Conservation (phyloP, 805 yeast genomes). For the Metschnikowia proteae region DNA sequence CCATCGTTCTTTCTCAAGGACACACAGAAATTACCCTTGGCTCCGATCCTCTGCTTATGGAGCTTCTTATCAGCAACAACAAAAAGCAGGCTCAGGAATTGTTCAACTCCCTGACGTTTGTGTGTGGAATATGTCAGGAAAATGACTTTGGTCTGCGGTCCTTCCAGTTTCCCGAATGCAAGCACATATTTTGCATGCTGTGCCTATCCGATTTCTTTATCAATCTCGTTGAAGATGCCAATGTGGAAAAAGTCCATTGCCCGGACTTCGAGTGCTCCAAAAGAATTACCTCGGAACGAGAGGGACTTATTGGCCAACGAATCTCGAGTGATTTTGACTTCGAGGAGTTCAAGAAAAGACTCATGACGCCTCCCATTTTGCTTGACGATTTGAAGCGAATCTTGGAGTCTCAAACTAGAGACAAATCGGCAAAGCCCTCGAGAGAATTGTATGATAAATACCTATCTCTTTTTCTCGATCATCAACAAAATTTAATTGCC, state of each 20-base stretch:
- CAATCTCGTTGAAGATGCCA: slow-evolving; percentile 44
- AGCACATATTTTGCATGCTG: slow-evolving; percentile 16
- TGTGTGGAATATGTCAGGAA: slow-evolving; percentile 57
- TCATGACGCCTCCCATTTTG: slow-evolving; percentile 43
- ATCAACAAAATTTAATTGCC: slow-evolving; percentile 42
- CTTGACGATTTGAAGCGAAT: slow-evolving; percentile 30
- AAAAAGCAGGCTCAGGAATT: slow-evolving; percentile 16
- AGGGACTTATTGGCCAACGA: slow-evolving; percentile 1
- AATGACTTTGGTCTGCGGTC: slow-evolving; percentile 44
- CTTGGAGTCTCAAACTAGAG: slow-evolving; percentile 11
- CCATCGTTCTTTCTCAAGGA: background rate
- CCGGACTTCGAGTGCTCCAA: slow-evolving; percentile 51
- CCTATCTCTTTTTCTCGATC: slow-evolving; percentile 31
- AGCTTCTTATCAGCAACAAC: slow-evolving; percentile 16
- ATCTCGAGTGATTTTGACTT: slow-evolving; percentile 18
- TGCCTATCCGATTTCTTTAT: slow-evolving; percentile 15
- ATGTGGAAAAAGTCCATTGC: slow-evolving; percentile 51
- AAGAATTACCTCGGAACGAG: slow-evolving; percentile 14
- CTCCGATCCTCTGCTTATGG: background rate
- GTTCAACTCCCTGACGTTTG: slow-evolving; percentile 37
- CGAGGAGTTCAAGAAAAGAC: slow-evolving; percentile 27
- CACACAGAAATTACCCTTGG: background rate
- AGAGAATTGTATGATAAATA: slow-evolving; percentile 21
- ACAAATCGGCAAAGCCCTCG: background rate
- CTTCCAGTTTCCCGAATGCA: slow-evolving; percentile 26